Evolutionary conservation across 495 filamentous ascomycete species (phyloP), one percentile per base, ranked within the genome.

Genomic region (Penicillium odoratum): DNA sequence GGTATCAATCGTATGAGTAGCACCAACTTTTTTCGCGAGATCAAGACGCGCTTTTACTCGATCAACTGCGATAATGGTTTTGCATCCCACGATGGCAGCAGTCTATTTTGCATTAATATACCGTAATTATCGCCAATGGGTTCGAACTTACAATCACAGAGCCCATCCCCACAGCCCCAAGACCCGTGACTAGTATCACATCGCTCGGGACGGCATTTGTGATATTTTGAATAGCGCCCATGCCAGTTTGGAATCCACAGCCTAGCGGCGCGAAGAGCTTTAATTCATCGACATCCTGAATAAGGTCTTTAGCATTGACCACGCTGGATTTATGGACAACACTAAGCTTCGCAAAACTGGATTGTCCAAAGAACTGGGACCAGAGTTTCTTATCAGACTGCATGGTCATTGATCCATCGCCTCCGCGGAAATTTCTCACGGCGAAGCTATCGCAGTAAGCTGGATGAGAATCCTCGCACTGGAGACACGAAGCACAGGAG

Each of bases 231-330:
- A 76, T 61, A 0, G 70, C 70, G 3, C 73, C 74, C 34, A 69
- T 64, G 1, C 76, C 77, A 5, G 77, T 79, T 57, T 77, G 74
- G 57, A 78, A 70, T 1, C 77, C 74, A 57, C 75, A 79, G 0
- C 75, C 75, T 7, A 79, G 52, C 8, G 77, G 67, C 16, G 77
- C 74, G 25, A 70, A 77, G 0, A 78, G 48, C 21, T 60, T 66
- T 7, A 79, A 47, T 26, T 78, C 69, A 0, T 67, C 66, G 0
- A 50, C 52, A 15, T 52, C 48, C 7, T 46, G 25, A 21, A 69
- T 43, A 1, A 71, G 45, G 48, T 44, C 25, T 4, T 66, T 57
- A 0, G 67, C 70, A 40, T 66, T 70, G 1, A 78, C 69, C 0
- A 69, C 49, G n/a, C 49, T 48, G 0, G 51, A n/a, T 47, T 56